phyloP scores from a whole-genome alignment of 202 grass and related monocot genomes.

The Musa balbisiana region DNA sequence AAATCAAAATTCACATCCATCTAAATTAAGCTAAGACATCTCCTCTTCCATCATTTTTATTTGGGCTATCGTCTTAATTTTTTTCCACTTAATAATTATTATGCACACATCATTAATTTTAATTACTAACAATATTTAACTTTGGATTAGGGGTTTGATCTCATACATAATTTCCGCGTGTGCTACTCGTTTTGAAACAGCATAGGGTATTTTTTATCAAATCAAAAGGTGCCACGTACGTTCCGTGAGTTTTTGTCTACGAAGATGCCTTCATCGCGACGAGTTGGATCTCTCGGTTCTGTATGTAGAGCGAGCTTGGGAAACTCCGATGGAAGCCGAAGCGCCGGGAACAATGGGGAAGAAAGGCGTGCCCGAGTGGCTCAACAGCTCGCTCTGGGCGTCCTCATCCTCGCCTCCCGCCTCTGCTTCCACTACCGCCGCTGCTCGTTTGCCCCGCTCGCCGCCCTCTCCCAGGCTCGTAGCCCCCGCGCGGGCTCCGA shows the following conservation, averaged over 20 bases:
- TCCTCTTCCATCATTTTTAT: no score
- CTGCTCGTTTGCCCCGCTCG: background rate
- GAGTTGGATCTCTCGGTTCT: background rate
- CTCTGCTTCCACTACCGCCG: background rate
- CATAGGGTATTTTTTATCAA: background rate
- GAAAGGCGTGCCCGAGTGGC: conserved; percentile 20
- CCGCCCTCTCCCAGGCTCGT: background rate
- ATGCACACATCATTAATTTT: no score
- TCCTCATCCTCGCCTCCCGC: background rate
- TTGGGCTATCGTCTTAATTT: no score
- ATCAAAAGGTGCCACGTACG: background rate
- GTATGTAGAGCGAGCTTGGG: no score
- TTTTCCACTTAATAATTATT: no score
- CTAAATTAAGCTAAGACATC: no score
- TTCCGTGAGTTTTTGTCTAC: background rate
- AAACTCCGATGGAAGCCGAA: background rate
- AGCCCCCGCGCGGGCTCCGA: background rate
- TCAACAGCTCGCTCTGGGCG: conserved; percentile 27
- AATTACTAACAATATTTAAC: no score
- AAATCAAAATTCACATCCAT: no score
- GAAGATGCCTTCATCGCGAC: no score
- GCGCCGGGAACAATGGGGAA: background rate
- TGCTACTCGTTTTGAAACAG: background rate
- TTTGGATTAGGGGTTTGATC: no score
- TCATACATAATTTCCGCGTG: no score